Evolutionary conservation across 176 grass and related monocot species (phyloP).

Genomic region (Chloris gayana): DNA sequence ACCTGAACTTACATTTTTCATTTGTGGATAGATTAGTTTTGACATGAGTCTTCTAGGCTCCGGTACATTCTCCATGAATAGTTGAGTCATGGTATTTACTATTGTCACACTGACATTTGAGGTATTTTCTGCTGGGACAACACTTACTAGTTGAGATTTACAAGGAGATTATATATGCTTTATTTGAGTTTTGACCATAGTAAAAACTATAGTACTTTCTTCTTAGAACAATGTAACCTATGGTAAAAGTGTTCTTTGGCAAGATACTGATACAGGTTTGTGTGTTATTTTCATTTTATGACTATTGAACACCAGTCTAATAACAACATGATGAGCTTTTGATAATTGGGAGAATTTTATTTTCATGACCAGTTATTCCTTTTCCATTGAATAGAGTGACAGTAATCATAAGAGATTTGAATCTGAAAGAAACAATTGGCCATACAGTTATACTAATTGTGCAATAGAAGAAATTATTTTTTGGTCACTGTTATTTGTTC

Average conservation of each 20-base stretch:
- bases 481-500: neutral
- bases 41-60: conserved; percentile 60
- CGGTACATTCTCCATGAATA: neutral
- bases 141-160: conserved; percentile 94
- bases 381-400: conserved; percentile 66
- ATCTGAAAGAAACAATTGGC: conserved; percentile 89
- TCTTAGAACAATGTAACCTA: neutral
- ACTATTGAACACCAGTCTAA: conserved; percentile 8
- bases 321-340: neutral
- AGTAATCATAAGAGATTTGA: conserved; percentile 96
- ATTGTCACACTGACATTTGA: conserved; percentile 32
- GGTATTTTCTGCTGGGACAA: conserved; percentile 97
- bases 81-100: conserved; percentile 30
- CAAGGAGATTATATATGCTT: conserved; percentile 49
- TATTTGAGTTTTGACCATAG: neutral
- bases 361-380: neutral
- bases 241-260: neutral
- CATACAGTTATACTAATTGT: conserved; percentile 69
- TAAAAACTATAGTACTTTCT: no score
- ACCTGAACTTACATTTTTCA: conserved; percentile 93
- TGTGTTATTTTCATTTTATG: conserved; percentile 1
- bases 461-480: conserved; percentile 5
- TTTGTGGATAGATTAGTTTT: conserved; percentile 97
- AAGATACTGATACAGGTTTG: neutral
- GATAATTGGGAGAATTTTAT: neutral